Evolutionary conservation across 495 filamentous ascomycete genomes (phyloP).

Genomic region (Friedmanniomyces simplex): DNA sequence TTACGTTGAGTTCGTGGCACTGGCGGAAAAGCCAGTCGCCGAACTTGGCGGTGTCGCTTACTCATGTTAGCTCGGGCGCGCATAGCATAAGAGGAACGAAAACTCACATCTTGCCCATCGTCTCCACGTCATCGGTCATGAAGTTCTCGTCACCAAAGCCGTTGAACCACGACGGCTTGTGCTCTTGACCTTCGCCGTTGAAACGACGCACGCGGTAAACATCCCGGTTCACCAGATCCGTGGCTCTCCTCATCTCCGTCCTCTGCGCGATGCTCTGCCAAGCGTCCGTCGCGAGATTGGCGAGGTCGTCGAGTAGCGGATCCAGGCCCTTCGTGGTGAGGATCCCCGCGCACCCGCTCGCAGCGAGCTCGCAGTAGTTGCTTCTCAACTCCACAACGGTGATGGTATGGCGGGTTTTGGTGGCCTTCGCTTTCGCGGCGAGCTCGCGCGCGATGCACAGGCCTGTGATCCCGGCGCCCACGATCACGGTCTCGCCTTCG

Average conservation of each 20-base stretch:
- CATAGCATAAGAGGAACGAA: neutral
- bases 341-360: conserved; percentile 6
- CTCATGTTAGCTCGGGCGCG: neutral
- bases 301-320: neutral
- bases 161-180: neutral
- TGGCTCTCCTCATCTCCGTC: neutral
- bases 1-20: conserved; percentile 4
- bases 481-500: conserved; percentile 1
- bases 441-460: conserved; percentile 17
- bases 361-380: neutral
- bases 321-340: neutral
- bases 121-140: neutral
- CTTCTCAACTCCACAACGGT: conserved; percentile 13
- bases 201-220: neutral
- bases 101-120: neutral
- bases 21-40: conserved; percentile 1
- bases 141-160: neutral
- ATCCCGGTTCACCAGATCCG: neutral
- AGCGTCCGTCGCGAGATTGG: neutral
- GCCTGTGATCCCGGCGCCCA: conserved; percentile 17
- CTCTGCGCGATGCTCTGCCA: neutral
- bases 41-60: conserved; percentile 4
- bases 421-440: neutral
- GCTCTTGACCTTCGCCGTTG: neutral
- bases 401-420: conserved; percentile 3